A percentile compares a stretch with the other conserved stretches of the same genome.
Evolutionary conservation across 2,329 filamentous ascomycete genomes (phyloP).

Genomic region (Stemphylium lycopersici): DNA sequence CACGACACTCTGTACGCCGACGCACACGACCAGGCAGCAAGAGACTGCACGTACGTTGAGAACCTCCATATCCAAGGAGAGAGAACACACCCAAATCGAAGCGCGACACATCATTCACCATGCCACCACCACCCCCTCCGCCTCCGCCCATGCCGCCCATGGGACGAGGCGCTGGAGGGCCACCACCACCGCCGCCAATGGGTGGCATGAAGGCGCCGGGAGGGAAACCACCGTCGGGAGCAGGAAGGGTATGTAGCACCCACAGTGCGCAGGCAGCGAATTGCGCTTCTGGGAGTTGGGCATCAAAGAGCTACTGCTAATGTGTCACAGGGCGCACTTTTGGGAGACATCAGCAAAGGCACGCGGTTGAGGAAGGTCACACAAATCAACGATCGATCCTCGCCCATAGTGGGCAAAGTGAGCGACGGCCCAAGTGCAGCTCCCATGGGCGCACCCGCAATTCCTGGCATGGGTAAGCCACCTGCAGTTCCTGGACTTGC

Average conservation of each 20-base stretch:
- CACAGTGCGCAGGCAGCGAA: background rate
- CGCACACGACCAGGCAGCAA: conserved; percentile 25
- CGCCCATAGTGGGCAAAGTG: conserved; percentile 69
- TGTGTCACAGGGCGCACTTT: conserved; percentile 73
- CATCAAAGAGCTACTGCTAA: conserved; percentile 29
- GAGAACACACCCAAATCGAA: background rate
- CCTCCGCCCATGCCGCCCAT: conserved; percentile 48
- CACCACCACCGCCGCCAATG: conserved; percentile 47
- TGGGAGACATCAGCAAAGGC: conserved; percentile 88
- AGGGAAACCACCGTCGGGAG: conserved; percentile 38
- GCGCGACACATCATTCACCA: conserved; percentile 4
- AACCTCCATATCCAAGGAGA: background rate
- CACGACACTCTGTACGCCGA: conserved; percentile 27
- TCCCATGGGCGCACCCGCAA: conserved; percentile 76
- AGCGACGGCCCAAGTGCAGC: conserved; percentile 64
- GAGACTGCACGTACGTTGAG: conserved; percentile 6
- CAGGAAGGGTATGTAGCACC: conserved; percentile 42
- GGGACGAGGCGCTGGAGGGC: conserved; percentile 46
- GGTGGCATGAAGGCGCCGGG: conserved; percentile 43
- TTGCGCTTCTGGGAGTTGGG: background rate
- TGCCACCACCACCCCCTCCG: conserved; percentile 45
- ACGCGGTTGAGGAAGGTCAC: conserved; percentile 76
- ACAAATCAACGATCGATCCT: conserved; percentile 90
- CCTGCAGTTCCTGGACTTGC: conserved; percentile 68
- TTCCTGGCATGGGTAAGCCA: conserved; percentile 64